These are phyloP conservation scores for Eucalyptus sp. DNA, from an alignment of 345 rosid species.

Conservation along the genomic window DNA sequence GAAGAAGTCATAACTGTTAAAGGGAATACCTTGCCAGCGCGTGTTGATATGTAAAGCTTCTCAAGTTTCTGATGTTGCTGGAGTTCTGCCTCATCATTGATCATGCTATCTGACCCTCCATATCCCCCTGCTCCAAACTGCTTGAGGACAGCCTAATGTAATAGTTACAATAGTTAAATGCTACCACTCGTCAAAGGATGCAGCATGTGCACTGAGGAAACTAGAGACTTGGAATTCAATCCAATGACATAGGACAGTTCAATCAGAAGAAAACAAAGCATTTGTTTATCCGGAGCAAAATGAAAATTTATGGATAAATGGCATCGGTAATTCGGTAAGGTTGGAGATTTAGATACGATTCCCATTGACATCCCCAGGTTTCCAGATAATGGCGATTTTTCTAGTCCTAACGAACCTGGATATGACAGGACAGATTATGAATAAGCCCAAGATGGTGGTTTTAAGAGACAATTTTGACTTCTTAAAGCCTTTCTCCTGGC, in stretches of 20 bases:
- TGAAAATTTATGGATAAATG: not conserved
- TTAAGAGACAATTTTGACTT: not conserved
- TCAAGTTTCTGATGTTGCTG: constrained; percentile 79
- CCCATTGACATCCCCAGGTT: not conserved
- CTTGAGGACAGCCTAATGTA: constrained; percentile 70
- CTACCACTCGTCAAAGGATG: not conserved
- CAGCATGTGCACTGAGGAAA: not conserved
- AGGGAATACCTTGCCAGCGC: constrained; percentile 64
- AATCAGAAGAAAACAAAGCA: not conserved
- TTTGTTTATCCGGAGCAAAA: not conserved
- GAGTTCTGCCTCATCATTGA: constrained; percentile 69
- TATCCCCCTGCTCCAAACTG: constrained; percentile 89
- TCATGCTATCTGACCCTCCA: constrained; percentile 58
- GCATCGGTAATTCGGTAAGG: not conserved
- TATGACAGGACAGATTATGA: not conserved
- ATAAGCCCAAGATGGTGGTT: not conserved
- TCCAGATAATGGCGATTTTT: not conserved
- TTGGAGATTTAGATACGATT: not conserved
- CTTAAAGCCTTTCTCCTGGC: not conserved
- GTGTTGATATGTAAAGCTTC: constrained; percentile 89
- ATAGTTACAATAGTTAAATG: not conserved
- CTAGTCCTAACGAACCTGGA: not conserved
- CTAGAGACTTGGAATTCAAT: not conserved
- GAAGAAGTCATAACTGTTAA: not conserved
- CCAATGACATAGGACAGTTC: not conserved